phyloP scores from a whole-genome alignment of 306 rosid genomes.

The apple (Malus domestica) region DNA sequence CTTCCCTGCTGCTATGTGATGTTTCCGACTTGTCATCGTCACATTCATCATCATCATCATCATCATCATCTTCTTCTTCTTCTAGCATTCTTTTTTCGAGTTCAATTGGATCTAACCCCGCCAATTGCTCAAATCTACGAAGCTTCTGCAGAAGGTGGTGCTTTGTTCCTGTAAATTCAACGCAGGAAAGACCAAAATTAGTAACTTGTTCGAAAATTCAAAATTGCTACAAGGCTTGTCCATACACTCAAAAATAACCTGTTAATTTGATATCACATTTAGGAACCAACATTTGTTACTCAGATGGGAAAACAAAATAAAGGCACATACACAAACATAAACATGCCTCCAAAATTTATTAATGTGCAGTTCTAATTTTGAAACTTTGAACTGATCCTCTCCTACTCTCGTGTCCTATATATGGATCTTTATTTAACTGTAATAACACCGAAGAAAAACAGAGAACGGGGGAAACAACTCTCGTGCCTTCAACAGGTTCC shows the following conservation, averaged over 20 bases:
- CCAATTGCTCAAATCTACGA: slow-evolving; percentile 77
- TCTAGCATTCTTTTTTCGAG: slow-evolving; percentile 66
- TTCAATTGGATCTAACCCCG: slow-evolving; percentile 69
- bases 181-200: neutral
- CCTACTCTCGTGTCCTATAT: no score
- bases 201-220: neutral
- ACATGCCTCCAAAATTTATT: neutral
- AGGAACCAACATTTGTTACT: neutral
- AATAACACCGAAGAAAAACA: no score
- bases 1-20: slow-evolving; percentile 19
- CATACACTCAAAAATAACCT: neutral
- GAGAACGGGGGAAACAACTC: no score
- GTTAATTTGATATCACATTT: neutral
- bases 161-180: slow-evolving; percentile 62
- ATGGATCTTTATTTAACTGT: no score
- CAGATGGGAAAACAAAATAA: neutral
- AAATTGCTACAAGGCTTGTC: neutral
- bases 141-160: slow-evolving; percentile 66
- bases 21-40: slow-evolving; percentile 16
- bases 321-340: neutral
- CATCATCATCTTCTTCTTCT: slow-evolving; percentile 22
- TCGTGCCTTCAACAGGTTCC: neutral
- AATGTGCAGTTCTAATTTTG: neutral
- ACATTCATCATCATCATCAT: slow-evolving; percentile 2
- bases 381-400: no score